A percentile compares a stretch with the other conserved stretches of the same genome.
phyloP scores from a whole-genome alignment of 192 early-diverging fungal species.

The Coemansia sp. region DNA sequence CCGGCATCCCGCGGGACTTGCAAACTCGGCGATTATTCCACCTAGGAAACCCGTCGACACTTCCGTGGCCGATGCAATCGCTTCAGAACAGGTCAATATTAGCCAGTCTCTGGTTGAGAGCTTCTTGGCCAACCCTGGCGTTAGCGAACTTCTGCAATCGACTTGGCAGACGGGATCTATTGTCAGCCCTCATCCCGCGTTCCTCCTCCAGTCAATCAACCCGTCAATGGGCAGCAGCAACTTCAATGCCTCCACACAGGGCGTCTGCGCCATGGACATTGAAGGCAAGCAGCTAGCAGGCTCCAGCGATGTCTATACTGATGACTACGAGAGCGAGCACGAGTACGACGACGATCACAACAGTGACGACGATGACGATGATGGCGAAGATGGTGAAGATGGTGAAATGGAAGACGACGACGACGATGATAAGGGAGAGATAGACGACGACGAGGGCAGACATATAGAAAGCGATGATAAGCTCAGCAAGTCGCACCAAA shows the following conservation, averaged over 20 bases:
- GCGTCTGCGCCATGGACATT: background rate
- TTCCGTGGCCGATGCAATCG: background rate
- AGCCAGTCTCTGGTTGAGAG: constrained; percentile 28
- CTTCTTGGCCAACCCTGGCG: constrained; percentile 29
- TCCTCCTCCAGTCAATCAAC: background rate
- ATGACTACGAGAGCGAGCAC: background rate
- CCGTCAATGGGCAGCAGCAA: background rate
- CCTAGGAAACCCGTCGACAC: background rate
- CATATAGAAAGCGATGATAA: constrained; percentile 1
- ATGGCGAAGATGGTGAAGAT: constrained; percentile 17
- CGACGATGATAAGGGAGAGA: constrained; percentile 11
- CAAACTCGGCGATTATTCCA: background rate
- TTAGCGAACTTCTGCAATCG: constrained; percentile 28
- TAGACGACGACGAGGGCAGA: constrained; percentile 6
- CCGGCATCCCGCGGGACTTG: background rate
- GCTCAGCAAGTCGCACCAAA: background rate
- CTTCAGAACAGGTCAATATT: background rate
- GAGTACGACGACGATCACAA: constrained; percentile 17
- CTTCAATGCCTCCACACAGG: background rate
- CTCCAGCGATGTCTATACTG: background rate
- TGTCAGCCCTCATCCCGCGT: background rate
- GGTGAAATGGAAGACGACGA: constrained; percentile 19
- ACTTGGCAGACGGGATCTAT: constrained; percentile 14
- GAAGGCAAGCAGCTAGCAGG: constrained; percentile 7
- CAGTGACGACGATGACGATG: constrained; percentile 27